Evolutionary conservation across 192 early-diverging fungal species (phyloP), one percentile per base, ranked within the genome.

Genomic region (Podila epigama): DNA sequence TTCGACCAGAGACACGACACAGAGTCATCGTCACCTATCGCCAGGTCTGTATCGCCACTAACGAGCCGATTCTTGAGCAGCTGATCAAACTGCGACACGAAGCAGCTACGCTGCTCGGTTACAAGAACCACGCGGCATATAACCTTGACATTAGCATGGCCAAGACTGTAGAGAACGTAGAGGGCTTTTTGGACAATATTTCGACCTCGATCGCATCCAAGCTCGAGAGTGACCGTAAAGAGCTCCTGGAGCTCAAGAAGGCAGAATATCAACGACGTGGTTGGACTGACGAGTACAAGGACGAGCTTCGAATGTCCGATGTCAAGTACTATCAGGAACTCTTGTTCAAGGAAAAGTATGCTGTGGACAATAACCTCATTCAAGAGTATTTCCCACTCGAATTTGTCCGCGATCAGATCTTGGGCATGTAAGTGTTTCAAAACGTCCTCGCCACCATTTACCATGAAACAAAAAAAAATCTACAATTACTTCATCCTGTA

Each of bases 111-210:
- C 66, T 96, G 51, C 72, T 93, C 5, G 93, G 93, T 6, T 95
- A 90, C 79, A 68, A 75, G 48, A 87, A 81, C 25, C 93, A 96
- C 67, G 90, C 92, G 13, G 84, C 83, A 29, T 94, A 84, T 66
- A 81, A 86, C 16, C 81, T 94, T n/a, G 91, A 95, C 62, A 83
- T 86, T 48, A 90, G 90, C 55, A 96, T 96, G 94, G 93, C 94
- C 53, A 93, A 95, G 73, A 79, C 72, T 4, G 87, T 90, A 4
- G 79, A 85, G 55, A 79, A 61, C 1, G 93, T 93, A 15, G 50
- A 85, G 27, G 80, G 84, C 62, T 94, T 96, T 75, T 82, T 94
- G 65, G 54, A 82, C 5, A 85, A 88, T 20, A 81, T 96, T 65
- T 81, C 81, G 32, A 36, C 53, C n/a, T 78, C 84, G 15, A 85